A percentile compares a stretch with the other conserved stretches of the same genome.
These are phyloP conservation scores for Sporothrix curviconia DNA, from an alignment of 2,329 filamentous ascomycete genomes.

Conservation along the genomic window DNA sequence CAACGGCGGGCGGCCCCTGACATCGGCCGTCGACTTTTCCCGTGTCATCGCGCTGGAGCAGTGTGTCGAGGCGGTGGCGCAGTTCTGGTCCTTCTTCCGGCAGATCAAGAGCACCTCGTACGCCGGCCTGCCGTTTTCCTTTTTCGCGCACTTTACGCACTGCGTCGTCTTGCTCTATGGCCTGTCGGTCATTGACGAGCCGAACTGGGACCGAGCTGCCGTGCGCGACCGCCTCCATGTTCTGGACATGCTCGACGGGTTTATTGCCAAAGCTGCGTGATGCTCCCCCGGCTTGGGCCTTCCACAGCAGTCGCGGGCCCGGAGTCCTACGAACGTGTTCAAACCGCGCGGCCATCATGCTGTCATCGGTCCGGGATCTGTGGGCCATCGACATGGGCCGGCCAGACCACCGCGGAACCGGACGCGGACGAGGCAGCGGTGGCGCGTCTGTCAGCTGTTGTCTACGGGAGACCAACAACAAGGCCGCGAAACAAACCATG, in stretches of 20 bases:
- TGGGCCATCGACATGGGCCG: constrained; percentile 11
- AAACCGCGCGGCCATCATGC: constrained; percentile 3
- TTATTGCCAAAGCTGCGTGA: constrained; percentile 20
- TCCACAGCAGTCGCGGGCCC: neutral
- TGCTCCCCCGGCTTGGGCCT: neutral
- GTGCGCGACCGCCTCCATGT: constrained; percentile 30
- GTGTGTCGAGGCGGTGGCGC: constrained; percentile 25
- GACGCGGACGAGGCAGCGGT: neutral
- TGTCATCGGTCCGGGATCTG: constrained; percentile 14
- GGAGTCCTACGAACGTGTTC: constrained; percentile 12
- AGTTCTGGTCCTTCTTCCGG: constrained; percentile 31
- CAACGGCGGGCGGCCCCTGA: constrained; percentile 4
- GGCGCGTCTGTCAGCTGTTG: neutral
- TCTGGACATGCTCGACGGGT: constrained; percentile 24
- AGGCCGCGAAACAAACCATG: neutral
- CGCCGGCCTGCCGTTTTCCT: constrained; percentile 29
- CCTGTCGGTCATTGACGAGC: constrained; percentile 30
- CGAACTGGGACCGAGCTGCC: constrained; percentile 32
- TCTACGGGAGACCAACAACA: neutral
- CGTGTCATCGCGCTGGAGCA: constrained; percentile 17
- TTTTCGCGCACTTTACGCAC: constrained; percentile 30
- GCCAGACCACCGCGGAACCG: neutral
- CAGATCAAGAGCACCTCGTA: constrained; percentile 24
- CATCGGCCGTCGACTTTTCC: constrained; percentile 13
- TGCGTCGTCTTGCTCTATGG: constrained; percentile 29